Percentiles rank a stretch among this genome's conserved stretches.
Conservation (phyloP, 306 rosid genomes). For the Vigna radiata region DNA sequence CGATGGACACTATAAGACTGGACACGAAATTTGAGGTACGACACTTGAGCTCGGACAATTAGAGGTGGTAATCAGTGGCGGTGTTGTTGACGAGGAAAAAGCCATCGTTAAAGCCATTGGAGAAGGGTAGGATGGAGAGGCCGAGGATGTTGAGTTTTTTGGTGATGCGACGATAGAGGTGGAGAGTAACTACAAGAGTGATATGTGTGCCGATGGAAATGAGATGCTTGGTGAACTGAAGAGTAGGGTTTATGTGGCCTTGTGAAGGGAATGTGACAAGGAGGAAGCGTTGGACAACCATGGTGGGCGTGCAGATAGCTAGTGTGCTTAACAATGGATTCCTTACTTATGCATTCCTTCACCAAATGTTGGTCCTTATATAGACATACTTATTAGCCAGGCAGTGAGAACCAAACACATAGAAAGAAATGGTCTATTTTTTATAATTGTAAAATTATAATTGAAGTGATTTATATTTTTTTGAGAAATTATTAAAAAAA, state of each 20-base stretch:
- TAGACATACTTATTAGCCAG: no score
- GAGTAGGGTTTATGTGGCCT: constrained; percentile 55
- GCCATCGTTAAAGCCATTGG: constrained; percentile 51
- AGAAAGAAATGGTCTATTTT: no score
- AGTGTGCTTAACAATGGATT: no score
- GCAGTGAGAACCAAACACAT: no score
- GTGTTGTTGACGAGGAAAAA: background rate
- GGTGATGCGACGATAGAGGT: constrained; percentile 8
- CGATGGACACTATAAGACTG: constrained; percentile 24
- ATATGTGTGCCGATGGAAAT: constrained; percentile 38
- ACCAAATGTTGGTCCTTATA: no score
- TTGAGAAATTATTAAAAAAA: no score
- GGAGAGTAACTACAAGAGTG: constrained; percentile 38
- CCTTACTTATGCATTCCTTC: no score
- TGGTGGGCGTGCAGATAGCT: no score
- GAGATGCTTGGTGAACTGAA: constrained; percentile 52
- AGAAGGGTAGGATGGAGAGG: constrained; percentile 40
- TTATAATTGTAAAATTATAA: no score
- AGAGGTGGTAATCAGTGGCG: background rate
- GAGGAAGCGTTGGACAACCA: constrained; percentile 42
- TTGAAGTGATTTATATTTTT: no score
- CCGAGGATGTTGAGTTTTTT: constrained; percentile 7
- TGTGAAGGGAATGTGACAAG: constrained; percentile 39
- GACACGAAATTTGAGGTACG: constrained; percentile 32
- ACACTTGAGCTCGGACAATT: constrained; percentile 22